Evolutionary conservation across 768 basidiomycete species (phyloP).

Genomic region (Amanita subjunquillea): DNA sequence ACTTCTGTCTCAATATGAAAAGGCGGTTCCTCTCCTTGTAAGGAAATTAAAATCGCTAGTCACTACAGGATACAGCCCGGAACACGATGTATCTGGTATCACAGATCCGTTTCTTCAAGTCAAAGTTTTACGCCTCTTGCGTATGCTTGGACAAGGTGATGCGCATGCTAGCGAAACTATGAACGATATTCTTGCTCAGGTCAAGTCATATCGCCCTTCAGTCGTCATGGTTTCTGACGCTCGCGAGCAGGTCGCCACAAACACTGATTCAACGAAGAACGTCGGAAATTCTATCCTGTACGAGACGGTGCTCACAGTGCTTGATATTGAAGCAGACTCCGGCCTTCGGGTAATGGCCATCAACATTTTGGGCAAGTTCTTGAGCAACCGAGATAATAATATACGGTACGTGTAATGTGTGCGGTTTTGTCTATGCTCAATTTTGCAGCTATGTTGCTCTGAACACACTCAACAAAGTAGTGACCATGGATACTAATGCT

Average conservation of each 20-base stretch:
- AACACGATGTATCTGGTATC: slow-evolving; percentile 99
- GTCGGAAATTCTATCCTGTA: slow-evolving; percentile 98
- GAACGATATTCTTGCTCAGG: slow-evolving; percentile 93
- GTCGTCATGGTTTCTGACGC: not conserved
- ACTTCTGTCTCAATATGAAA: slow-evolving; percentile 5
- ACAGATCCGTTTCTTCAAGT: slow-evolving; percentile 94
- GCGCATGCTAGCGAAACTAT: slow-evolving; percentile 85
- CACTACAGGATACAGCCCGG: slow-evolving; percentile 95
- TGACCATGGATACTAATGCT: slow-evolving; percentile 94
- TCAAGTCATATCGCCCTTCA: not conserved
- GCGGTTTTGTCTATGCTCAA: not conserved
- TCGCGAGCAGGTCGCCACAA: slow-evolving; percentile 82
- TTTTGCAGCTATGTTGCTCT: slow-evolving; percentile 82
- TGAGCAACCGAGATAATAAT: slow-evolving; percentile 97
- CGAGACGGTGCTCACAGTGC: slow-evolving; percentile 91
- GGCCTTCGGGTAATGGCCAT: slow-evolving; percentile 98
- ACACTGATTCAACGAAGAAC: slow-evolving; percentile 95
- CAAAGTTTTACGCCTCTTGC: slow-evolving; percentile 82
- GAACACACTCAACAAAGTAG: slow-evolving; percentile 97
- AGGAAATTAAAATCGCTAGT: slow-evolving; percentile 91
- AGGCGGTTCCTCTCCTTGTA: slow-evolving; percentile 91
- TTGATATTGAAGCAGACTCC: slow-evolving; percentile 95
- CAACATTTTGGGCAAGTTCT: slow-evolving; percentile 96
- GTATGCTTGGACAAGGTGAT: slow-evolving; percentile 82
- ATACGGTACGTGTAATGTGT: slow-evolving; percentile 59